Percentiles rank a stretch among this genome's conserved stretches.
These are phyloP conservation scores for Mortierella sp. DNA, from an alignment of 371 early-diverging fungal species.

Conservation along the genomic window DNA sequence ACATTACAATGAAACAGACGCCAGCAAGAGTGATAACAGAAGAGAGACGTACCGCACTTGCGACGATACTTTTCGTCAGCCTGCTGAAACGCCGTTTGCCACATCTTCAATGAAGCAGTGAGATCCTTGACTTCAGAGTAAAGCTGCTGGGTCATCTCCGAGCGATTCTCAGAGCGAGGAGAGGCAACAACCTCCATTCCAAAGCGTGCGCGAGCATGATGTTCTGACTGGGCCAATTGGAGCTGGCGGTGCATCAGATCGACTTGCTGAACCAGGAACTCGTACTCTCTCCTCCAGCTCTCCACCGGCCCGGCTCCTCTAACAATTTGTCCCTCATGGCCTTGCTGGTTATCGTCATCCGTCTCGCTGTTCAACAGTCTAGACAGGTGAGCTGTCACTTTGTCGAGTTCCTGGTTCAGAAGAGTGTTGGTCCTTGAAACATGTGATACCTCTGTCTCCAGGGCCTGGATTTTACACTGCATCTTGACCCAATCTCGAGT, in stretches of 20 bases:
- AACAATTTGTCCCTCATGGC: neutral
- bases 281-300: conserved; percentile 34
- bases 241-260: conserved; percentile 41
- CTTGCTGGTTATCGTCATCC: conserved; percentile 9
- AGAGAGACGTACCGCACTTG: conserved; percentile 26
- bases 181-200: neutral
- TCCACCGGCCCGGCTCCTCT: conserved; percentile 3
- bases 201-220: conserved; percentile 8
- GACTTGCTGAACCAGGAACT: conserved; percentile 37
- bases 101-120: conserved; percentile 21
- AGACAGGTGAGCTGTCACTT: conserved; percentile 27
- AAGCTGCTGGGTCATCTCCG: conserved; percentile 24
- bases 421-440: conserved; percentile 40
- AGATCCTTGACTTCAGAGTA: conserved; percentile 30
- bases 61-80: conserved; percentile 29
- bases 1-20: neutral
- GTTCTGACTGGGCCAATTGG: conserved; percentile 19
- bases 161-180: neutral
- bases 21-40: neutral
- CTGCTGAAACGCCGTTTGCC: conserved; percentile 28
- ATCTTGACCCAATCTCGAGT: conserved; percentile 46
- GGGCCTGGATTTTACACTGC: conserved; percentile 46
- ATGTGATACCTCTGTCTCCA: conserved; percentile 47
- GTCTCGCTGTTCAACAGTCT: conserved; percentile 20
- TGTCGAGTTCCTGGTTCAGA: conserved; percentile 44